Evolutionary conservation across 2,329 filamentous ascomycete genomes (phyloP).

Genomic region (Alternaria sp.): DNA sequence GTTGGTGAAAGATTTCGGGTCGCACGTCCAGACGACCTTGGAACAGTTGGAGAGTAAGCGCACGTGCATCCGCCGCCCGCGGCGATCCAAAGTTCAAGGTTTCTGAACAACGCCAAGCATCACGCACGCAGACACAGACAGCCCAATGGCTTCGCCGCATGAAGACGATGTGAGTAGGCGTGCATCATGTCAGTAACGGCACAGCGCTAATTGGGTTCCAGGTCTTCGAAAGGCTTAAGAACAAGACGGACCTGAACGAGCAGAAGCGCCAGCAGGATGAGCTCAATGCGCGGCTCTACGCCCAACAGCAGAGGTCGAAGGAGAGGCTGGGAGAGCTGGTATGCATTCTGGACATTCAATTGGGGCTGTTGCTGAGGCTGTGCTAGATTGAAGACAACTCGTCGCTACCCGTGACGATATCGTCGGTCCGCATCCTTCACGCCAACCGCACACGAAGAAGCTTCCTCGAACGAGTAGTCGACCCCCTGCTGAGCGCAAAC

Average conservation of each 20-base stretch:
- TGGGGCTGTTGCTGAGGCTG: slow-evolving; percentile 9
- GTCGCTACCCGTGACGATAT: slow-evolving; percentile 85
- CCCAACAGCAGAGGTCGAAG: slow-evolving; percentile 68
- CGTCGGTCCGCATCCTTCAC: slow-evolving; percentile 82
- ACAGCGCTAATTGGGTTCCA: slow-evolving; percentile 19
- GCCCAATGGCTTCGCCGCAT: slow-evolving; percentile 51
- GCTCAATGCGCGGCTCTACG: slow-evolving; percentile 63
- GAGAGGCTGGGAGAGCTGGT: slow-evolving; percentile 70
- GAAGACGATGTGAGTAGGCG: slow-evolving; percentile 54
- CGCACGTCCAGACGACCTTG: neutral
- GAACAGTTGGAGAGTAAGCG: slow-evolving; percentile 2
- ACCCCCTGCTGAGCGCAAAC: slow-evolving; percentile 75
- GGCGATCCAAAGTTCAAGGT: slow-evolving; percentile 18
- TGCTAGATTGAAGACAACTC: slow-evolving; percentile 78
- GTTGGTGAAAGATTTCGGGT: neutral
- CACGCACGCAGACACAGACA: slow-evolving; percentile 34
- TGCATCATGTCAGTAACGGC: neutral
- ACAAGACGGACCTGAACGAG: slow-evolving; percentile 64
- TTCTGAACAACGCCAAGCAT: slow-evolving; percentile 34
- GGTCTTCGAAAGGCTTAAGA: slow-evolving; percentile 66
- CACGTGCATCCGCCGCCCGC: slow-evolving; percentile 23
- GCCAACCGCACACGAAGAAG: slow-evolving; percentile 80
- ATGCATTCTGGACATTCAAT: slow-evolving; percentile 30
- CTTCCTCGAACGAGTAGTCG: slow-evolving; percentile 83
- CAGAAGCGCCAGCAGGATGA: slow-evolving; percentile 66